Conservation (phyloP, 352 stramenopile genomes). For the Phytophthora pluvialis region DNA sequence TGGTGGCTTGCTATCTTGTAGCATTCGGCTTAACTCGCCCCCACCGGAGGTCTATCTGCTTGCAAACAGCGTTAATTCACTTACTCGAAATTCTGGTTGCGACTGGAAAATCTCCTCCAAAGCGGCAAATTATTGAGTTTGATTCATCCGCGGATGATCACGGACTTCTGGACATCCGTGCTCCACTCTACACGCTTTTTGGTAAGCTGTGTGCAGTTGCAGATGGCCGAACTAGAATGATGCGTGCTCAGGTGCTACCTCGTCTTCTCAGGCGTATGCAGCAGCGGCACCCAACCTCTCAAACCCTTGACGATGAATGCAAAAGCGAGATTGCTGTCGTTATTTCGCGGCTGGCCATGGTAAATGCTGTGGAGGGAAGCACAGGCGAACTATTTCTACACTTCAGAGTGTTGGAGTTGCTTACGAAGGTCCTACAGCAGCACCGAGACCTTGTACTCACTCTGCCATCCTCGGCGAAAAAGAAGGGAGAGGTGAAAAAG, state of each 20-base stretch:
- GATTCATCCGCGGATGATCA: slow-evolving; percentile 50
- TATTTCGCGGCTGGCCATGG: slow-evolving; percentile 55
- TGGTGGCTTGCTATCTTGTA: slow-evolving; percentile 71
- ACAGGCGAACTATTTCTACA: slow-evolving; percentile 75
- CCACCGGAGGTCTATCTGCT: too few species aligned
- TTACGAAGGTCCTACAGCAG: slow-evolving; percentile 40
- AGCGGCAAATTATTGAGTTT: slow-evolving; percentile 26
- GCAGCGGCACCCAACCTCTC: slow-evolving; percentile 28
- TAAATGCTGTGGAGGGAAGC: slow-evolving; percentile 66
- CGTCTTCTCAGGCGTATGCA: slow-evolving; percentile 79
- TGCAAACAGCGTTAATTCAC: slow-evolving; percentile 66
- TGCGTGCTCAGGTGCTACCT: slow-evolving; percentile 67
- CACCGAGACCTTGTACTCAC: slow-evolving; percentile 14
- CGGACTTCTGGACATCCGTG: slow-evolving; percentile 56
- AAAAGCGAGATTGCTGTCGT: slow-evolving; percentile 74
- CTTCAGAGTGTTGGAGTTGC: slow-evolving; percentile 63
- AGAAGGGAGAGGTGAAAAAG: slow-evolving; percentile 28
- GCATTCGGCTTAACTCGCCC: slow-evolving; percentile 75
- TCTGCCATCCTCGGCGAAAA: slow-evolving; percentile 14
- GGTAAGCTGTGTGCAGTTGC: slow-evolving; percentile 66
- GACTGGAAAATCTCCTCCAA: slow-evolving; percentile 18
- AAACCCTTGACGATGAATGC: slow-evolving; percentile 48
- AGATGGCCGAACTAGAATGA: slow-evolving; percentile 59
- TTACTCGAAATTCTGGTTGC: slow-evolving; percentile 53
- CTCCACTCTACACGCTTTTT: slow-evolving; percentile 70